Evolutionary conservation across 805 yeast genomes (phyloP), one percentile per base, ranked within the genome.

Genomic region (Lachancea waltii): DNA sequence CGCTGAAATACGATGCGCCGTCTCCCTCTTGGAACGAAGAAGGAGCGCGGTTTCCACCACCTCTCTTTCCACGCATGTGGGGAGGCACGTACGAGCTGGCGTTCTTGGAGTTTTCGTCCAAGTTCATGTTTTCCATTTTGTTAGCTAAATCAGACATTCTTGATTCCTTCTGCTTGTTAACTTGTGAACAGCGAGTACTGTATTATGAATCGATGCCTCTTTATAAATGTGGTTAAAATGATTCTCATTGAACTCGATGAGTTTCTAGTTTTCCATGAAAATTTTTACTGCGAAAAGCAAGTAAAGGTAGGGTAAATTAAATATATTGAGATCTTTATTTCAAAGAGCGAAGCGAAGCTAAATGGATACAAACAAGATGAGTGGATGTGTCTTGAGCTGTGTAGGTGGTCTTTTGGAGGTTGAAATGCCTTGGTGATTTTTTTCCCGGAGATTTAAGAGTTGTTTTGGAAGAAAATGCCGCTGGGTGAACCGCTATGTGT

Each of bases 131-230:
- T 63, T 70, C 69, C 74, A 77, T 71, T 54, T 74, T 69, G 53
- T 72, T 68, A 47, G 73, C 67, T 58, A 77, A 63, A 56, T 77
- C 81, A 59, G 81, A 64, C 81, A 77, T 77, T 43, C 54, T 72
- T 49, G 35, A 30, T 21, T 15, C 15, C 25, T 24, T 25, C 22
- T 33, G 26, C 27, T 15, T 33, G 29, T 24, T 16, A 18, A 20
- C 19, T 22, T 32, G 11, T 18, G 25, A 19, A 22, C 13, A 33
- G 13, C 30, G 13, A 18, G 19, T 33, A n/a, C 15, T 25, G n/a
- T 23, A 23, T 11, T 23, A 11, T 23, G 26, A 23, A 23, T 23
- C 26, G 26, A 23, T 23, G 26, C 13, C 13, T 32, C 17, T n/a
- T 21, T 30, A 13, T 27, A 27, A 16, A 27, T 15, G 17, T 27